Conservation (phyloP, 1,284 basidiomycete genomes). For the Somion occarium region DNA sequence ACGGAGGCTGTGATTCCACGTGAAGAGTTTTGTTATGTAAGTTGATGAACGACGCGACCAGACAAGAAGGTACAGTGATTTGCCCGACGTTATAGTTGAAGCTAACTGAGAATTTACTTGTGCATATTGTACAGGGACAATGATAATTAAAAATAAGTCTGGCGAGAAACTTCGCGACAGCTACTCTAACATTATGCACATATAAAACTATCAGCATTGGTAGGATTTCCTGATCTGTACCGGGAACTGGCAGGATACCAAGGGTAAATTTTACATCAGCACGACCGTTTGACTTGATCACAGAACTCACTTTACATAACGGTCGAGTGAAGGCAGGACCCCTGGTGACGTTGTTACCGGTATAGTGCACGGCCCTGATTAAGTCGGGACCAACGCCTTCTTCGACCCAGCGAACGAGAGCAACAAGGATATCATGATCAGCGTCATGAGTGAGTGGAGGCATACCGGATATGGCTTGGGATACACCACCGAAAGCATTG, state of each 20-base stretch:
- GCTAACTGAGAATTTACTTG: too few relatives aligned
- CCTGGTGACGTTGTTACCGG: slow-evolving; percentile 15
- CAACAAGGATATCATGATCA: slow-evolving; percentile 32
- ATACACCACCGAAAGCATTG: slow-evolving; percentile 21
- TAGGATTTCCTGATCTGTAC: slow-evolving; percentile 9
- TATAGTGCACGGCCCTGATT: slow-evolving; percentile 25
- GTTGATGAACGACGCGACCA: too few relatives aligned
- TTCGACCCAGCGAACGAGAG: slow-evolving; percentile 39
- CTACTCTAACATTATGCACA: slow-evolving; percentile 1
- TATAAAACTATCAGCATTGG: slow-evolving; percentile 7
- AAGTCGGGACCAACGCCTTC: slow-evolving; percentile 28
- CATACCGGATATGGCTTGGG: slow-evolving; percentile 19
- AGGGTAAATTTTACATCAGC: background rate
- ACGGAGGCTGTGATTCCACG: too few relatives aligned
- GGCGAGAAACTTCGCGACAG: too few relatives aligned
- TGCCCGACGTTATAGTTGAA: too few relatives aligned
- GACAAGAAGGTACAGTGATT: too few relatives aligned
- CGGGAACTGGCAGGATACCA: slow-evolving; percentile 8
- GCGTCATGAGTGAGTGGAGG: slow-evolving; percentile 24
- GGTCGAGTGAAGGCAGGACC: slow-evolving; percentile 1
- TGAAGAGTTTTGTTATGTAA: too few relatives aligned
- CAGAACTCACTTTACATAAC: slow-evolving; percentile 1
- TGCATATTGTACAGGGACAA: too few relatives aligned
- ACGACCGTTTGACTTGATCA: background rate
- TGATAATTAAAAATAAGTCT: too few relatives aligned